Conservation (phyloP, 2,329 filamentous ascomycete genomes). For the Ophioceras dolichostomum region DNA sequence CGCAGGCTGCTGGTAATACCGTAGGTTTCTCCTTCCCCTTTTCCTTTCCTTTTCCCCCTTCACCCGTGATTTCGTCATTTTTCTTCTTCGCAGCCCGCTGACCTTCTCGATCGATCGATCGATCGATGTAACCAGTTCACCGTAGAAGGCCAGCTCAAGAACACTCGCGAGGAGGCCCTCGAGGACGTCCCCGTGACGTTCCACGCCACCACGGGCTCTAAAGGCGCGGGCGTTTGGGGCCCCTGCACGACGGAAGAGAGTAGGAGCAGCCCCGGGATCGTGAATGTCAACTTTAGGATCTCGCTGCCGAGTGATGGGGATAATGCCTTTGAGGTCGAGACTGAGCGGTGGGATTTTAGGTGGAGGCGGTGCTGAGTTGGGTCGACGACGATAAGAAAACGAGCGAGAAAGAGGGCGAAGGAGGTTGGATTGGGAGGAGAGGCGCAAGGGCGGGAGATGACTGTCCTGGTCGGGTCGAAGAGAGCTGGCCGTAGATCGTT, state of each 20-base stretch:
- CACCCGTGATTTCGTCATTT: neutral
- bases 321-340: constrained; percentile 1
- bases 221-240: constrained; percentile 19
- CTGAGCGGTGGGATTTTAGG: constrained; percentile 2
- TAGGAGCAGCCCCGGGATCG: constrained; percentile 20
- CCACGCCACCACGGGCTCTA: constrained; percentile 13
- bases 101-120: too few relatives aligned
- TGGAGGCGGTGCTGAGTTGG: constrained; percentile 2
- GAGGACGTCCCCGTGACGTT: constrained; percentile 17
- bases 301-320: constrained; percentile 11
- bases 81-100: too few relatives aligned
- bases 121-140: constrained; percentile 15
- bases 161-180: constrained; percentile 11
- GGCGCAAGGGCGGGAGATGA: too few relatives aligned
- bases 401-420: too few relatives aligned
- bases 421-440: too few relatives aligned
- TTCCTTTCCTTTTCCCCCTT: neutral
- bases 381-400: too few relatives aligned
- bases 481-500: too few relatives aligned
- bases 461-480: too few relatives aligned
- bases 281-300: constrained; percentile 28
- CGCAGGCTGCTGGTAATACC: constrained; percentile 19
- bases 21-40: constrained; percentile 11
- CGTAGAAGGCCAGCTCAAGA: constrained; percentile 12
- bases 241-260: constrained; percentile 19